Percentiles rank a stretch among this genome's conserved stretches.
Evolutionary conservation across 495 filamentous ascomycete genomes (phyloP).

Genomic region (Aspergillus asperescens): DNA sequence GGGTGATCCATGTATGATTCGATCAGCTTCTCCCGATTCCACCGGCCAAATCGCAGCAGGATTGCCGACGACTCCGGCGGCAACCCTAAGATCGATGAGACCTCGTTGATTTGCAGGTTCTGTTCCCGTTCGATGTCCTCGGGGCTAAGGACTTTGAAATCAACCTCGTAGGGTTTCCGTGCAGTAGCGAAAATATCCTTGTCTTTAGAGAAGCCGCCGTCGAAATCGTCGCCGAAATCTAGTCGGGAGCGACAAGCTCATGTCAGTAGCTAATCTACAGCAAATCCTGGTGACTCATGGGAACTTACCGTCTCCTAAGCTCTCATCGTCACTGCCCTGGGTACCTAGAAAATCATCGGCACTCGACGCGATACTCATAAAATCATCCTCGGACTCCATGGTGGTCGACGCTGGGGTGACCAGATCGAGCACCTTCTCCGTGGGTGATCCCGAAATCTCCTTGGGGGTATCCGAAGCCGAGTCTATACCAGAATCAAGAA

Average conservation of each 20-base stretch:
- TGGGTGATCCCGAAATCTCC: constrained; percentile 11
- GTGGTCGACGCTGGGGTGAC: constrained; percentile 47
- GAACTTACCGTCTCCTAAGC: constrained; percentile 69
- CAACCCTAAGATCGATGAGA: constrained; percentile 80
- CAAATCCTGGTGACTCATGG: neutral
- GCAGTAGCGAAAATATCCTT: constrained; percentile 68
- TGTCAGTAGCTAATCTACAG: neutral
- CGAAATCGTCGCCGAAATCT: constrained; percentile 72
- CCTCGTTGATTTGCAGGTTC: constrained; percentile 76
- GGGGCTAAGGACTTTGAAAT: constrained; percentile 74
- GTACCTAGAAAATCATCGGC: constrained; percentile 61
- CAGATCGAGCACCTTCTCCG: constrained; percentile 21
- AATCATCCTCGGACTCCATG: constrained; percentile 98
- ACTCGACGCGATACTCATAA: constrained; percentile 80
- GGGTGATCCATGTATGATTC: constrained; percentile 90
- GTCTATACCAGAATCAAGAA: neutral
- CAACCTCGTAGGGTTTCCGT: constrained; percentile 75
- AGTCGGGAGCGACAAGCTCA: neutral
- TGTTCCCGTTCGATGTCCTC: constrained; percentile 76
- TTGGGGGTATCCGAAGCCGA: constrained; percentile 7
- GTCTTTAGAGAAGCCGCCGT: constrained; percentile 67
- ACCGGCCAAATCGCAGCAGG: constrained; percentile 77
- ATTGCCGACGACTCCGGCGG: constrained; percentile 85
- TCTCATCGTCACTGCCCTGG: constrained; percentile 71
- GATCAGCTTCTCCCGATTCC: constrained; percentile 93